Conservation (phyloP, 257 asterid species). For the Fraxinus cuspidata region DNA sequence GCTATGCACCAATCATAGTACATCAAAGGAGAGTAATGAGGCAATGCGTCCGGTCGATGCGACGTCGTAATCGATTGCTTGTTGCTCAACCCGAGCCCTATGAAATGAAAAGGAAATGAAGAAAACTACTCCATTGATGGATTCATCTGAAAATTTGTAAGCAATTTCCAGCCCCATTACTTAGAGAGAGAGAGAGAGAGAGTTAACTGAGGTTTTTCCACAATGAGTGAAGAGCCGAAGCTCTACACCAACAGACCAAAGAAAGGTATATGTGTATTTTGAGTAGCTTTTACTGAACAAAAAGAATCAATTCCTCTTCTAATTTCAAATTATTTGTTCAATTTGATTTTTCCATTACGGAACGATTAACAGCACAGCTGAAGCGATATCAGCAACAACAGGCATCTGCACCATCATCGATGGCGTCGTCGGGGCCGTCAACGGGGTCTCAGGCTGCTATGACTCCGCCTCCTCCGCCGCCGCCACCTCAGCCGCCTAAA, state of each 20-base stretch:
- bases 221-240: slow-evolving; percentile 63
- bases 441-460: slow-evolving; percentile 24
- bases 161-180: not conserved
- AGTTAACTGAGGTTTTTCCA: slow-evolving; percentile 10
- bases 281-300: not conserved
- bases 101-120: slow-evolving; percentile 19
- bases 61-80: no score
- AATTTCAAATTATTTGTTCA: not conserved
- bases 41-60: no score
- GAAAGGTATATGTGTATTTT: slow-evolving; percentile 40
- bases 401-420: slow-evolving; percentile 35
- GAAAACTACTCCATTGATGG: not conserved
- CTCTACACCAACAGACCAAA: slow-evolving; percentile 63
- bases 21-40: no score
- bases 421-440: slow-evolving; percentile 39
- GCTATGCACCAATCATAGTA: no score
- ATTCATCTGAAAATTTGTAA: slow-evolving; percentile 8
- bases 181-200: not conserved
- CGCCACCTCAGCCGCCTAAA: slow-evolving; percentile 46
- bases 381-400: slow-evolving; percentile 43
- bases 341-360: not conserved
- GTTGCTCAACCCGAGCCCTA: not conserved
- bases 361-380: slow-evolving; percentile 50
- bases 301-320: not conserved
- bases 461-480: slow-evolving; percentile 31